phyloP scores from a whole-genome alignment of 768 basidiomycete species.

The Russula dissimulans region DNA sequence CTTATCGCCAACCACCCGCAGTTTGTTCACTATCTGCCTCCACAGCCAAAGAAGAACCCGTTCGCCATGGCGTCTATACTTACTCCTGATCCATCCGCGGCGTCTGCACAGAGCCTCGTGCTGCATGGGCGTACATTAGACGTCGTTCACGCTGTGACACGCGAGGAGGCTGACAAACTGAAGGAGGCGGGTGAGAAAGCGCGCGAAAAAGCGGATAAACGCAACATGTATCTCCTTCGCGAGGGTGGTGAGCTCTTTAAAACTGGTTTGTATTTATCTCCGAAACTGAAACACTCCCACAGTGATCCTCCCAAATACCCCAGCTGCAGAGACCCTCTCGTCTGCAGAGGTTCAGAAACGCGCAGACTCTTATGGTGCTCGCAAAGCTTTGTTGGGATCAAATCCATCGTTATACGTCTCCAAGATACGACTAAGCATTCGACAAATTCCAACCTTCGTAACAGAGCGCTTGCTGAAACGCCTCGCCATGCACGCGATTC shows the following conservation, averaged over 20 bases:
- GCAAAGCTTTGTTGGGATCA: constrained; percentile 70
- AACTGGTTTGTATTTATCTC: neutral
- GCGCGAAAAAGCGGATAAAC: constrained; percentile 85
- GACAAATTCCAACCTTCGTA: constrained; percentile 84
- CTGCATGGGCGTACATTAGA: constrained; percentile 90
- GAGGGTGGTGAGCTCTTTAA: constrained; percentile 71
- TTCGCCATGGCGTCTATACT: constrained; percentile 84
- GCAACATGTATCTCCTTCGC: constrained; percentile 89
- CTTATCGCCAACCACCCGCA: neutral
- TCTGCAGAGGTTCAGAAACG: constrained; percentile 79
- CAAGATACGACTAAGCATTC: constrained; percentile 85
- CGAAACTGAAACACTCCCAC: neutral
- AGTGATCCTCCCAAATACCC: constrained; percentile 89
- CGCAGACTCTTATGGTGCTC: constrained; percentile 74
- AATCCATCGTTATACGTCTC: constrained; percentile 95
- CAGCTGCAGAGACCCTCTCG: constrained; percentile 63
- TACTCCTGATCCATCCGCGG: constrained; percentile 87
- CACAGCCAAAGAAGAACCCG: constrained; percentile 66
- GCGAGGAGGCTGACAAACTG: constrained; percentile 80
- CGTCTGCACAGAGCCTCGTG: constrained; percentile 72
- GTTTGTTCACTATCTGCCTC: neutral
- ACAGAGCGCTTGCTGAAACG: constrained; percentile 87
- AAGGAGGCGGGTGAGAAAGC: constrained; percentile 81
- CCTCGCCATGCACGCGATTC: constrained; percentile 71
- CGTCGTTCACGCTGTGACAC: constrained; percentile 80